Conservation (phyloP, 2,329 filamentous ascomycete genomes). For the Beauveria medogensis region DNA sequence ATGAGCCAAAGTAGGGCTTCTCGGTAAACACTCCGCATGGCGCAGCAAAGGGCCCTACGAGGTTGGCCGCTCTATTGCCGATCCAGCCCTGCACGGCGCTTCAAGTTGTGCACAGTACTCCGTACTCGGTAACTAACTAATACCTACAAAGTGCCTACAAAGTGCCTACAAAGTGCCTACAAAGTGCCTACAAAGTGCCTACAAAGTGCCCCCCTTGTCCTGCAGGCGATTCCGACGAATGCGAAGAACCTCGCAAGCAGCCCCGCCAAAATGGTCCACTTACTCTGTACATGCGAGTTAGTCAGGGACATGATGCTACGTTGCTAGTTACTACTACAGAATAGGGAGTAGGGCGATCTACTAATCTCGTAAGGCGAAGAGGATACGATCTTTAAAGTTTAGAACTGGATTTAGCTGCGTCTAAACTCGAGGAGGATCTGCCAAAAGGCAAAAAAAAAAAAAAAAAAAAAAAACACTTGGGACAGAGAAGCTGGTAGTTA, state of each 20-base stretch:
- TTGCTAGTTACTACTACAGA: background rate
- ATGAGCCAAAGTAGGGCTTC: background rate
- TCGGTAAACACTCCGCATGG: background rate
- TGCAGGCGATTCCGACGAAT: slow-evolving; percentile 3
- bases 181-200: no score
- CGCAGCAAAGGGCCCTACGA: background rate
- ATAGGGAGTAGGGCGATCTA: background rate
- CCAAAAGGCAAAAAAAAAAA: no score
- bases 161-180: no score
- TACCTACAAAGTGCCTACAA: no score
- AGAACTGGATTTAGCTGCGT: no score
- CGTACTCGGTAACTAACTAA: no score
- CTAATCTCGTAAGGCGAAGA: background rate
- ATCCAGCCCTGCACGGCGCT: background rate
- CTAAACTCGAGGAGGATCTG: no score
- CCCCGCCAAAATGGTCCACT: background rate
- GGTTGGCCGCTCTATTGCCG: background rate
- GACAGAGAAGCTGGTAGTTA: no score
- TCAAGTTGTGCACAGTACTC: background rate
- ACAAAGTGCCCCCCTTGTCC: background rate
- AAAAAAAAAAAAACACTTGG: no score
- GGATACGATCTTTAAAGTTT: background rate
- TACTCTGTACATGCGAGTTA: background rate
- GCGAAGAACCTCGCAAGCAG: slow-evolving; percentile 1
- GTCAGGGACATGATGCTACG: background rate